Evolutionary conservation across 1,284 basidiomycete genomes (phyloP).

Genomic region (Erythrobasidium hasegawianum): DNA sequence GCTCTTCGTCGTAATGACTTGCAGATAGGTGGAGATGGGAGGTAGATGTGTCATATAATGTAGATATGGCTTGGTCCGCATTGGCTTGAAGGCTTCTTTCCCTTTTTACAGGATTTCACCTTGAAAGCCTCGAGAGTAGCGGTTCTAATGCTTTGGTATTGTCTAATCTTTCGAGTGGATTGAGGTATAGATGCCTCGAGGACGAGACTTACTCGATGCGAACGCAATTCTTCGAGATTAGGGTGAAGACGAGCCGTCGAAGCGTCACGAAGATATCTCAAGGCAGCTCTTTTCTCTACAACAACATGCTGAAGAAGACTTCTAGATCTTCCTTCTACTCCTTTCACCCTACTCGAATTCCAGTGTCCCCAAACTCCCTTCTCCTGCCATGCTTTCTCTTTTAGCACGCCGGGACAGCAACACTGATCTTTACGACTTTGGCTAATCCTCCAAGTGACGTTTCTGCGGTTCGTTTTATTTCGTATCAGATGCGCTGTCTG

Average conservation of each 20-base stretch:
- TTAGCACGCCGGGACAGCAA: constrained; percentile 67
- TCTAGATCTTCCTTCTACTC: too few relatives aligned
- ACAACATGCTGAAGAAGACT: too few relatives aligned
- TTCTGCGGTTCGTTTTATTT: too few relatives aligned
- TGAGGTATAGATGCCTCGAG: too few relatives aligned
- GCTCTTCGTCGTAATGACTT: background rate
- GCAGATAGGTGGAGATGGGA: background rate
- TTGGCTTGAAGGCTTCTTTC: background rate
- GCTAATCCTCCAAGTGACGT: constrained; percentile 55
- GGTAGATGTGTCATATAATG: constrained; percentile 1
- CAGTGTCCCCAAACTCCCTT: too few relatives aligned
- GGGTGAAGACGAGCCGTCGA: too few relatives aligned
- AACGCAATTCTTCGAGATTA: too few relatives aligned
- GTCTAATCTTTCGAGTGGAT: background rate
- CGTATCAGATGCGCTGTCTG: too few relatives aligned
- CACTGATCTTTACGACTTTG: constrained; percentile 68
- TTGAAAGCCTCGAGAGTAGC: constrained; percentile 7
- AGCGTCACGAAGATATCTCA: too few relatives aligned
- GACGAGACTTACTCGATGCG: background rate
- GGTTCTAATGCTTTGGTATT: constrained; percentile 4
- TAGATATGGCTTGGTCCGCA: constrained; percentile 1
- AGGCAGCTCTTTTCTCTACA: too few relatives aligned
- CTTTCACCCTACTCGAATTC: too few relatives aligned
- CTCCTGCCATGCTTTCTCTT: too few relatives aligned
- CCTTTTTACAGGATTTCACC: background rate